Evolutionary conservation across 805 yeast genomes (phyloP), one percentile per base, ranked within the genome.

Genomic region (Candida andamanensis): DNA sequence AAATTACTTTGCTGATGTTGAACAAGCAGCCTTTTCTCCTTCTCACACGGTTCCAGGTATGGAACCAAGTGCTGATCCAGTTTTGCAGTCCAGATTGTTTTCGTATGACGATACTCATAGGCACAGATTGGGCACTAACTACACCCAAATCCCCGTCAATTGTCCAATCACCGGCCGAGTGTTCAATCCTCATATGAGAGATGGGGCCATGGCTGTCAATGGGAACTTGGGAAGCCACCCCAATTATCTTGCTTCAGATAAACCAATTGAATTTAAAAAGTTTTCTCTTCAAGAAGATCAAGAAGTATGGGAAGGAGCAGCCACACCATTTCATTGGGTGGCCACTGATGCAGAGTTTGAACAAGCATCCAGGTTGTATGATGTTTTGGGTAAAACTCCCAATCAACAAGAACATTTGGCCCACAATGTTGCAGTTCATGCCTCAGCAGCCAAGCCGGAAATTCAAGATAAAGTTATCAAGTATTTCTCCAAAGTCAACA

Each of bases 251-350:
- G 74, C 69, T 37, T 70, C 85, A 15, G 61, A 72, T 39, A 60
- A 70, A 41, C 76, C 78, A 31, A 52, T 72, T 30, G 68, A 69
- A 49, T 72, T 66, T 51, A 57, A 58, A 42, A 42, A 50, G 26
- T 54, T 67, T 44, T 67, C 64, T 42, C 52, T 72, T 29, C 82
- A 78, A 56, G 71, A 73, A 49, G 76, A 77, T 46, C 89, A 81
- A 60, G 94, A 84, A 63, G 72, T 76, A 40, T 85, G 92, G 92
- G 63, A 66, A 36, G 92, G 92, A 36, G 75, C 86, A 33, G 92
- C 92, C 28, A 64, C 79, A 40, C 85, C 90, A 43, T 84, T 74
- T 77, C 92, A 86, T 65, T 87, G 96, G 96, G 71, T 73, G 36
- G 74, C 74, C 34, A 63, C 72, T 17, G 81, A 78, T 31, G 32